Conservation (phyloP, 306 rosid species). For the Pterocarpus macrocarpus region DNA sequence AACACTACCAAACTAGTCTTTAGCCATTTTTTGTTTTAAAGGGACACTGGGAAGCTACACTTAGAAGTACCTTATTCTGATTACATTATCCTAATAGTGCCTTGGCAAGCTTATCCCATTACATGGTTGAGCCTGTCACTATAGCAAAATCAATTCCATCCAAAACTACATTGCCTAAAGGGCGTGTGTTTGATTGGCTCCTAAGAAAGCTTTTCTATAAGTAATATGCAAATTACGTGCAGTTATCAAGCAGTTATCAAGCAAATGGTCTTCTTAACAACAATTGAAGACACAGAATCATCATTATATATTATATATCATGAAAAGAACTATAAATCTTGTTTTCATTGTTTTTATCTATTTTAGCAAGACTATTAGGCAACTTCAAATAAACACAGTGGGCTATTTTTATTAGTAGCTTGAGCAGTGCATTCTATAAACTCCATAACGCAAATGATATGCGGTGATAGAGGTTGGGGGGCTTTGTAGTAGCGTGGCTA, state of each 20-base stretch:
- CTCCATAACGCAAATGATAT: too few relatives aligned
- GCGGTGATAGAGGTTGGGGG: too few relatives aligned
- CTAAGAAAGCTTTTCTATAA: background rate
- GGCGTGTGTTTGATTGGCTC: background rate
- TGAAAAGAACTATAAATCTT: background rate
- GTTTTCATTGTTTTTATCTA: background rate
- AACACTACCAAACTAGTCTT: too few relatives aligned
- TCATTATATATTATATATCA: background rate
- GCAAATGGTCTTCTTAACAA: background rate
- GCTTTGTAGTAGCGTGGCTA: too few relatives aligned
- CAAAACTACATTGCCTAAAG: slow-evolving; percentile 1
- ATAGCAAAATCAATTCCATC: slow-evolving; percentile 10
- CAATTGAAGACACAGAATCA: background rate
- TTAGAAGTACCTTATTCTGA: too few relatives aligned
- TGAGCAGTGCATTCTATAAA: too few relatives aligned
- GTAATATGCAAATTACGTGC: background rate
- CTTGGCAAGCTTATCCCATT: slow-evolving; percentile 9
- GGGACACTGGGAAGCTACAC: too few relatives aligned
- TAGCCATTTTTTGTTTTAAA: too few relatives aligned
- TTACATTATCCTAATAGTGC: background rate
- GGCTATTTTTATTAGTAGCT: too few relatives aligned
- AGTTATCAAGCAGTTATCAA: background rate
- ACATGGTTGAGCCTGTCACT: background rate
- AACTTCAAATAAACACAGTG: too few relatives aligned
- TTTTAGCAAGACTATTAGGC: background rate